phyloP scores from a whole-genome alignment of 2,329 filamentous ascomycete species.

The Huntiella savannae region DNA sequence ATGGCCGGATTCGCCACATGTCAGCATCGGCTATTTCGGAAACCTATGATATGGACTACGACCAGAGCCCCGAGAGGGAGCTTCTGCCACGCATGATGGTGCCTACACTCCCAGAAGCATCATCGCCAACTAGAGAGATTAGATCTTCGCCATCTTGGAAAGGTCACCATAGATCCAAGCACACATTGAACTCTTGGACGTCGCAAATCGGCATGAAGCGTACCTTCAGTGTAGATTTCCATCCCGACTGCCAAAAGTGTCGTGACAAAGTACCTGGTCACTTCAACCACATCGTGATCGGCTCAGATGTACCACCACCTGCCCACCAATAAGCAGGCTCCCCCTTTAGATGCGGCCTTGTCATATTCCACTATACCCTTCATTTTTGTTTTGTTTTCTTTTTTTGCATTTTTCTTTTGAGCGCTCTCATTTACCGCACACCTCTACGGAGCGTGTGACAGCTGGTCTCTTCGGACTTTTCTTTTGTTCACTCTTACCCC shows the following conservation, averaged over 20 bases:
- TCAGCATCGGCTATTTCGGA: constrained; percentile 14
- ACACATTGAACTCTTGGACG: constrained; percentile 42
- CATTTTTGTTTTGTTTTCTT: neutral
- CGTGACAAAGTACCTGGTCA: constrained; percentile 55
- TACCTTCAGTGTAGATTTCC: constrained; percentile 60
- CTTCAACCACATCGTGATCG: constrained; percentile 61
- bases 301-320: constrained; percentile 16
- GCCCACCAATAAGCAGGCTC: neutral
- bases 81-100: constrained; percentile 8
- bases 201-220: constrained; percentile 45
- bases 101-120: constrained; percentile 17
- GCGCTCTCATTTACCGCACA: neutral
- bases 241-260: constrained; percentile 63
- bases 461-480: neutral
- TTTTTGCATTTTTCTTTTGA: constrained; percentile 13
- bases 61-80: constrained; percentile 9
- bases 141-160: constrained; percentile 26
- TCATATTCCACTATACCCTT: constrained; percentile 9
- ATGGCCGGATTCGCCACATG: constrained; percentile 19
- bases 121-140: constrained; percentile 17
- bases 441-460: neutral
- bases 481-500: neutral
- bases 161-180: constrained; percentile 38
- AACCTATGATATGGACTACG: constrained; percentile 14
- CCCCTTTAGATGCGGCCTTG: neutral